Evolutionary conservation across 768 basidiomycete genomes (phyloP), one percentile per base, ranked within the genome.

Genomic region (Boletus subcaerulescens): DNA sequence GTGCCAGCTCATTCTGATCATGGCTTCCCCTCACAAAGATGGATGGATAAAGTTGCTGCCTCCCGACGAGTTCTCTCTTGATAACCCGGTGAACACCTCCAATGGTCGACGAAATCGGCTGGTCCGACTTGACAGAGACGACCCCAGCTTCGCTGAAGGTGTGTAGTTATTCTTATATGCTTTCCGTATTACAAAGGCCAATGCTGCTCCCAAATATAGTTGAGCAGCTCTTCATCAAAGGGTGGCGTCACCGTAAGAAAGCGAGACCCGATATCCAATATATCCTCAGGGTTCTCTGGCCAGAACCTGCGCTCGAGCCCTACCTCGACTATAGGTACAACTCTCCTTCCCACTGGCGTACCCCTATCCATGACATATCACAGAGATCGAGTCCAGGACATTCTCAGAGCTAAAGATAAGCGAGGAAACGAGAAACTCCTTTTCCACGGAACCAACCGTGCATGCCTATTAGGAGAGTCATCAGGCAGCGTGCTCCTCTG

Each of bases 401-500:
- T 55, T 42, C 13, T 73, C 47, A 61, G 50, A 53, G 62, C 61
- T 33, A 66, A 55, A 45, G 65, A 69, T 36, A 65, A 66, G 43
- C 60, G 62, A 48, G 77, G 75, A 38, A 81, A 81, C 57, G 85
- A 87, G 65, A 78, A 77, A 57, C 69, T 85, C 2, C 75, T 86
- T 26, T 87, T 86, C 61, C 86, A 87, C 66, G 86, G 86, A n/a
- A 87, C 84, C 14, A 80, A 76, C 49, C 77, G 84, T 48, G 72
- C 68, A 10, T 87, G 86, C 60, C 65, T 76, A 4, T 58, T 87
- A 9, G 86, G 76, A n/a, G 86, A 87, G 47, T 77, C 77, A 20
- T 65, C 63, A 10, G 70, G 66, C 43, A 74, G 78, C 36, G 68
- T 77, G 22, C 68, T 76, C n/a, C 73, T 80, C 14, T 87, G 86